Percentiles rank a stretch among this genome's conserved stretches.
phyloP scores from a whole-genome alignment of 257 asterid species.

The Jacaranda copaia region DNA sequence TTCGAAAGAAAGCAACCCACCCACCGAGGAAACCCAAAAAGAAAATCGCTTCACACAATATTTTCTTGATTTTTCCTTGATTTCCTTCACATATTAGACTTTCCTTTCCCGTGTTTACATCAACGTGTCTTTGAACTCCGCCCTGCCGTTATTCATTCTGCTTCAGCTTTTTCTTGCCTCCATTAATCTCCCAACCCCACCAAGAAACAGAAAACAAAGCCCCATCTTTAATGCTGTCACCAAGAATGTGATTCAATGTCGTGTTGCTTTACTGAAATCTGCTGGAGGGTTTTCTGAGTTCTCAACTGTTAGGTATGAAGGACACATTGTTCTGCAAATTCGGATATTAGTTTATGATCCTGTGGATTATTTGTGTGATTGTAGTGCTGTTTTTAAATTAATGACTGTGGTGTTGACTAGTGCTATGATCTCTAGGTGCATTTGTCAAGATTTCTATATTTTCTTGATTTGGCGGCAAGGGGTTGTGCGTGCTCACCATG shows the following conservation, averaged over 20 bases:
- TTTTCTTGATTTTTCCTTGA: slow-evolving; percentile 23
- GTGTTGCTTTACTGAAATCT: slow-evolving; percentile 3
- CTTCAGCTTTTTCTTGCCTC: slow-evolving; percentile 36
- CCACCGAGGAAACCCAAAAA: slow-evolving; percentile 33
- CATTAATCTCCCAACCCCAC: slow-evolving; percentile 35
- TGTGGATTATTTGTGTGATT: slow-evolving; percentile 18
- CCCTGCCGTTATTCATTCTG: slow-evolving; percentile 19
- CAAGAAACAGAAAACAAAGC: slow-evolving; percentile 1
- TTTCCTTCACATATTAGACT: slow-evolving; percentile 31
- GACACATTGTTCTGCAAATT: slow-evolving; percentile 16
- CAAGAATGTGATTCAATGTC: slow-evolving; percentile 40
- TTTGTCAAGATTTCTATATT: slow-evolving; percentile 32
- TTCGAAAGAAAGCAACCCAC: slow-evolving; percentile 36
- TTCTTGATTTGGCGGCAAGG: slow-evolving; percentile 37
- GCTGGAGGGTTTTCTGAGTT: slow-evolving; percentile 39
- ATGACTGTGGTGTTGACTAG: slow-evolving; percentile 19
- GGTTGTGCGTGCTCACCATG: slow-evolving; percentile 21
- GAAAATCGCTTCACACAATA: slow-evolving; percentile 8
- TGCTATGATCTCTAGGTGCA: slow-evolving; percentile 42
- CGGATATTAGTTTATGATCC: slow-evolving; percentile 29
- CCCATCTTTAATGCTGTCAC: slow-evolving; percentile 26
- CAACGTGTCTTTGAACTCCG: slow-evolving; percentile 29
- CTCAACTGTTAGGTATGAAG: slow-evolving; percentile 45
- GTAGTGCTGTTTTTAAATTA: slow-evolving; percentile 20
- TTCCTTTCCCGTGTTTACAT: slow-evolving; percentile 32